Conservation (phyloP, 345 rosid species). For the Luvunga scandens region DNA sequence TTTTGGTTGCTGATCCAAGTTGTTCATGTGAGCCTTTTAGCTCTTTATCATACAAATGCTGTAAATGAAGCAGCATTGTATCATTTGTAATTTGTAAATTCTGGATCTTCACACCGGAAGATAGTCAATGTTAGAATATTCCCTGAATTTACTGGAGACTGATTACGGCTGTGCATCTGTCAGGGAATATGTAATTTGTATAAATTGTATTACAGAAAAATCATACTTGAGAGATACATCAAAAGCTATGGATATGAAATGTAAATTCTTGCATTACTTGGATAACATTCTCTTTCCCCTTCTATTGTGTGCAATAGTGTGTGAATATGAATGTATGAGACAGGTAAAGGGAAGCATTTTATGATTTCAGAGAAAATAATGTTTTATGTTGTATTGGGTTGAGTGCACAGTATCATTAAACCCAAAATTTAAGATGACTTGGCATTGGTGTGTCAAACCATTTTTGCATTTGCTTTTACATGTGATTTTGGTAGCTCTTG, state of each 20-base stretch:
- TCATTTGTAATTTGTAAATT: background rate
- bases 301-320: background rate
- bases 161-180: background rate
- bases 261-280: background rate
- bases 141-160: background rate
- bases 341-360: background rate
- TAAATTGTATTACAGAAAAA: background rate
- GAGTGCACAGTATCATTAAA: background rate
- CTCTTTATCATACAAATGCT: background rate
- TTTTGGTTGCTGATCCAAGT: background rate
- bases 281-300: background rate
- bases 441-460: background rate
- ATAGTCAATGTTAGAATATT: background rate
- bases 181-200: background rate
- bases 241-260: background rate
- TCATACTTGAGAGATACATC: background rate
- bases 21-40: background rate
- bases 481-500: background rate
- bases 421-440: background rate
- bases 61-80: background rate
- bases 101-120: background rate
- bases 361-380: background rate
- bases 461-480: background rate
- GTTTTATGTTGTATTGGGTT: background rate
- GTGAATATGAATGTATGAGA: background rate